Evolutionary conservation across 2,329 filamentous ascomycete species (phyloP), one percentile per base, ranked within the genome.

Genomic region (Monilinia polystroma): DNA sequence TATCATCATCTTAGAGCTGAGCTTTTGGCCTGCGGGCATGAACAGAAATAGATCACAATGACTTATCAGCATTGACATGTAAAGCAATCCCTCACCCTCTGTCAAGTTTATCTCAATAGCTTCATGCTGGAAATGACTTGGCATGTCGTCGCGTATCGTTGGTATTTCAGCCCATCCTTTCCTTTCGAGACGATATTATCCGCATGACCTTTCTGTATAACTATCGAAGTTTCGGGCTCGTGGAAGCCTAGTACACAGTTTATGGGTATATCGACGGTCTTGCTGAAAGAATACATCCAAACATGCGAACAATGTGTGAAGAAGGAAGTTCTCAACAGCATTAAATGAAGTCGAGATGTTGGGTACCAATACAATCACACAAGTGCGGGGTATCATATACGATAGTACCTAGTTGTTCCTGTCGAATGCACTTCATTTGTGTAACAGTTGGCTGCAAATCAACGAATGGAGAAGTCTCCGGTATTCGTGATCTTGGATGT

Each of bases 151-250:
- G 45, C 64, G 56, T 66, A 62, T 54, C 57, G 47, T 45, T 26
- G 56, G 49, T 29, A 18, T 45, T 54, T 26, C 63, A 62, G 35
- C 55, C 55, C 32, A 4, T 35, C 32, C 7, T 35, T 8, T 20
- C 35, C 47, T 60, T 23, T 23, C 14, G 6, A 7, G 64, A 58
- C 38, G 38, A 51, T 29, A 45, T 29, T 56, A 59, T 65, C 53
- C 64, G 18, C 32, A 60, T 66, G 64, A 66, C 57, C 43, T 4
- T 54, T 62, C n/a, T 65, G 56, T 66, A 60, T 29, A 23, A 62
- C 55, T 20, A 35, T 35, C 38, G 10, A 20, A 20, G 26, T 66
- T 35, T 54, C 10, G 49, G 64, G 55, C 49, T 52, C 52, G 47
- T 45, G 38, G 14, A n/a, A 54, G 23, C 7, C 20, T 53, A 32